Evolutionary conservation across 768 basidiomycete genomes (phyloP).

Genomic region (Tylopilus balloui): DNA sequence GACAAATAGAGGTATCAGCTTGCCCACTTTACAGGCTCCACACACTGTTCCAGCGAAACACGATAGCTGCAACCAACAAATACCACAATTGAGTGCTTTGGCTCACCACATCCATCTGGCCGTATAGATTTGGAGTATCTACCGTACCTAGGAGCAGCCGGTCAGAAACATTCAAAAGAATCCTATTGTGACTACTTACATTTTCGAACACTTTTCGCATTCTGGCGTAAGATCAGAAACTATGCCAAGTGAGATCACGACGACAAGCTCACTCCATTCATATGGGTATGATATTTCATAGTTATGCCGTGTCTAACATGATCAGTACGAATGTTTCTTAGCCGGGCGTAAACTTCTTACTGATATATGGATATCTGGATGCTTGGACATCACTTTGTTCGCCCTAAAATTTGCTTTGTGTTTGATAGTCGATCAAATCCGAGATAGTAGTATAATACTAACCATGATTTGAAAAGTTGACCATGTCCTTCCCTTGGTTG

Average conservation of each 20-base stretch:
- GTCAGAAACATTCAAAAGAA: slow-evolving; percentile 4
- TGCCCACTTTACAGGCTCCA: slow-evolving; percentile 59
- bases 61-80: background rate
- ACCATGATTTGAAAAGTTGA: slow-evolving; percentile 69
- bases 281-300: slow-evolving; percentile 74
- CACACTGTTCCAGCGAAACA: slow-evolving; percentile 44
- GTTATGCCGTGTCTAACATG: slow-evolving; percentile 56
- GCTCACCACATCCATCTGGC: slow-evolving; percentile 59
- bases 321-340: background rate
- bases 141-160: slow-evolving; percentile 50
- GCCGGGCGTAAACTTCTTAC: slow-evolving; percentile 35
- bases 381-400: slow-evolving; percentile 57
- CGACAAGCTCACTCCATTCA: slow-evolving; percentile 56
- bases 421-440: background rate
- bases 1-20: slow-evolving; percentile 53
- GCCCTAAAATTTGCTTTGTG: slow-evolving; percentile 42
- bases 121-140: slow-evolving; percentile 70
- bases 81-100: background rate
- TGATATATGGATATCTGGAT: slow-evolving; percentile 68
- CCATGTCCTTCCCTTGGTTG: slow-evolving; percentile 73
- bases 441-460: slow-evolving; percentile 13
- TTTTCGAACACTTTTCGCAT: slow-evolving; percentile 59
- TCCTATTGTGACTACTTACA: slow-evolving; percentile 36
- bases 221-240: slow-evolving; percentile 35
- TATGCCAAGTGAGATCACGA: background rate